Evolutionary conservation across 1,284 basidiomycete genomes (phyloP), one percentile per base, ranked within the genome.

Genomic region (Coniferiporia weirii): DNA sequence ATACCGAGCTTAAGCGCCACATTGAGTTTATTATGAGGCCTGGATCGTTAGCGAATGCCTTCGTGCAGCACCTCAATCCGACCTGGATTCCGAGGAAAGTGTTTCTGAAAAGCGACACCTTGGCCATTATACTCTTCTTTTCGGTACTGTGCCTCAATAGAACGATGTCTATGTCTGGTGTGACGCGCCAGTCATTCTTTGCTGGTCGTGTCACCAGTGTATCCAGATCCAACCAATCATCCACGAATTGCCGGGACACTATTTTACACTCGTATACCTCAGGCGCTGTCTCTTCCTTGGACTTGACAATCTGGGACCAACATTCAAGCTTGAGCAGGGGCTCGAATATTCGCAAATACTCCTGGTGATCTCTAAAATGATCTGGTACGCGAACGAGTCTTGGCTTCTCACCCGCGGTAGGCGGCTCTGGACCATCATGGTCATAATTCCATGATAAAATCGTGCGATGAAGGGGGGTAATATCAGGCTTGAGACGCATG

Each of bases 291-390:
- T 86, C 82, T 59, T 90, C 85, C 66, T 92, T 89, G 34, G 93
- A 84, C 68, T 92, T 82, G 38, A 77, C 69, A 58, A 98, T 81
- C 68, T 98, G 93, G 34, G 90, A 85, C 95, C 97, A 98, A 63
- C 91, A 88, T 73, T 99, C 97, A 61, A 93, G 79, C 35, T 95
- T 75, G 22, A 98, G 77, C n/a, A 99, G 78, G 1, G 97, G 94
- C 65, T 93, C 85, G 68, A 97, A 94, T 27, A 88, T 77, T 27
- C 76, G 75, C 45, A 83, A 79, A 71, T 97, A 99, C 35, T 94
- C 82, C 4, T 76, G 70, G 55, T 85, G 81, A 60, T 82, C 79
- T 1, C 67, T 66, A 69, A 98, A 98, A 6, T 71, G 74, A 52
- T 84, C 80, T 0, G 90, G 89, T 3, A 96, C 79, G 3, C 71